phyloP scores from a whole-genome alignment of 148 eudicot genomes.

The Amaranthus cruentus region DNA sequence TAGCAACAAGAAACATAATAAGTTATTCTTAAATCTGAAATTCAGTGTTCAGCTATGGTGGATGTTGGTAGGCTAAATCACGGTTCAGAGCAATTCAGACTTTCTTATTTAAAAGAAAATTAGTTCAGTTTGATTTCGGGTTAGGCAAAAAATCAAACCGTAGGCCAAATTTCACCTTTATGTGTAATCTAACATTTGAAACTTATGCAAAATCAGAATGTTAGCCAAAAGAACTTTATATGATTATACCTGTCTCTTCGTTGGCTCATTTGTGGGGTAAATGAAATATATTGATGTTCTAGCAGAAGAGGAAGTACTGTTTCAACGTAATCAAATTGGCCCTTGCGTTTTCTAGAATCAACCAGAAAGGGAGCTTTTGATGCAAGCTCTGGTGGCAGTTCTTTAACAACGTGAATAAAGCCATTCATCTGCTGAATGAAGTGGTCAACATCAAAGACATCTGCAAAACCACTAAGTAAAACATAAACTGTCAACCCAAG shows the following conservation, averaged over 20 bases:
- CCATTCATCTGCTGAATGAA: conserved; percentile 75
- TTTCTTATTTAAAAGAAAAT: too few relatives aligned
- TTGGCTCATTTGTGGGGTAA: conserved; percentile 98
- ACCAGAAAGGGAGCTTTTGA: conserved; percentile 76
- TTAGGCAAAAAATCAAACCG: too few relatives aligned
- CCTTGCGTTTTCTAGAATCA: conserved; percentile 90
- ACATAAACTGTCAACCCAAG: conserved; percentile 16
- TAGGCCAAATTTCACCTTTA: neutral
- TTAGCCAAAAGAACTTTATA: neutral
- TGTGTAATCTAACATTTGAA: neutral
- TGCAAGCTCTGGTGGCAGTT: conserved; percentile 68
- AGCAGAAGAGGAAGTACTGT: conserved; percentile 77
- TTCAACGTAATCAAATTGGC: conserved; percentile 83
- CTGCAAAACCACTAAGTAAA: conserved; percentile 85
- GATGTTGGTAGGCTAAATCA: too few relatives aligned
- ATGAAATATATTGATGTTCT: conserved; percentile 81
- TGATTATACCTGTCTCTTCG: conserved; percentile 77
- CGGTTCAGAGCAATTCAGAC: too few relatives aligned
- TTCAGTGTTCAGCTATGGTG: too few relatives aligned
- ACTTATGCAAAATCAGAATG: neutral
- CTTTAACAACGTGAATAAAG: conserved; percentile 66
- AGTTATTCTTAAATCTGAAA: too few relatives aligned
- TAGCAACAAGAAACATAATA: too few relatives aligned
- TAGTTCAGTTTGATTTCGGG: too few relatives aligned
- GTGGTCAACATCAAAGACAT: conserved; percentile 91